Conservation (phyloP, 1,139 yeast genomes). For the Kazachstania sp. region DNA sequence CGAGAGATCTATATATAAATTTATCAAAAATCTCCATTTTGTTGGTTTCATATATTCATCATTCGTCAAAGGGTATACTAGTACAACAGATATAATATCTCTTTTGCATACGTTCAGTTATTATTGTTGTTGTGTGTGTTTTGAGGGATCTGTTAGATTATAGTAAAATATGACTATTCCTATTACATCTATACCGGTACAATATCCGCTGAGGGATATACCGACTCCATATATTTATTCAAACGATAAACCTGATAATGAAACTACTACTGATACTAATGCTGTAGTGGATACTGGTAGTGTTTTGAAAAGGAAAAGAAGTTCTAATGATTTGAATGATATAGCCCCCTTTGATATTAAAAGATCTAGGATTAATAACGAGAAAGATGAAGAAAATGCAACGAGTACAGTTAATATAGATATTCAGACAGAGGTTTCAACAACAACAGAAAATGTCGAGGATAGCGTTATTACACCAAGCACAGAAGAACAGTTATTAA, state of each 20-base stretch:
- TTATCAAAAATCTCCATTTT: too few species aligned
- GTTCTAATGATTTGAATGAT: neutral
- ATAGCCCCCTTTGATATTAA: neutral
- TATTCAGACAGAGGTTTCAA: neutral
- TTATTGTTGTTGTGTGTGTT: too few species aligned
- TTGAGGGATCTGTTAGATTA: too few species aligned
- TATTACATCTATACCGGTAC: constrained; percentile 1
- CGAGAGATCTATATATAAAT: too few species aligned
- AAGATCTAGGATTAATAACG: neutral
- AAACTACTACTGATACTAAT: neutral
- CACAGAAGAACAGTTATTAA: neutral
- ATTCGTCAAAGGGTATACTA: too few species aligned
- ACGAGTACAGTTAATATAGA: neutral
- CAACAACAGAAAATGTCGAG: neutral
- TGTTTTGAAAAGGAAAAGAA: neutral
- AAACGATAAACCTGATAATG: neutral
- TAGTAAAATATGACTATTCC: neutral
- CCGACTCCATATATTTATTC: constrained; percentile 16
- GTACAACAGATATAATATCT: too few species aligned
- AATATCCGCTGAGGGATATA: constrained; percentile 14
- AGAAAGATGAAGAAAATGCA: neutral
- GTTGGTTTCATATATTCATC: too few species aligned
- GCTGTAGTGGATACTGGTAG: neutral
- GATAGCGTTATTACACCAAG: neutral
- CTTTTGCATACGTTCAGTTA: too few species aligned